Evolutionary conservation across 2,329 filamentous ascomycete species (phyloP), one percentile per base, ranked within the genome.

Genomic region (Penicillium aurantiogriseum): DNA sequence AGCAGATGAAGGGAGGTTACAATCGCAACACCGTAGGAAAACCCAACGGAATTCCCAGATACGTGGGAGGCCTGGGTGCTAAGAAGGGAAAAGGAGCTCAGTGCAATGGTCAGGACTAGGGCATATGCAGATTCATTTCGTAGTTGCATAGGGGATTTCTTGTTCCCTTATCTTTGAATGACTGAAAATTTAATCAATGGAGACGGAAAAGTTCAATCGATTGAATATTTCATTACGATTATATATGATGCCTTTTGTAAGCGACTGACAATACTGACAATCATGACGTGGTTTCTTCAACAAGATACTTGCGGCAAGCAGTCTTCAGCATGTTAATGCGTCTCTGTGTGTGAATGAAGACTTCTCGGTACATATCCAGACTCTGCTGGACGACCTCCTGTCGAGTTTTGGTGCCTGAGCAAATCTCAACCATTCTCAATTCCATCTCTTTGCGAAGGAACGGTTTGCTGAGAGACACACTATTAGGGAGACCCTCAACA

Each of bases 381-480:
- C 89, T 96, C 73, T 96, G 88, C 54, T 87, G 82, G 42, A 99
- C 83, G 46, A 99, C 90, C 21, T 85, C 83, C 53, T 84, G 82
- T 68, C 86, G 88, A 35, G 88, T 90, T 63, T 86, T 89, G 51
- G 85, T 86, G 27, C 94, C 94, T 58, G 93, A 92, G 76, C 94
- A 97, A 56, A 99, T 97, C 57, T 90, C 91, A 72, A 92, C 94
- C 93, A 99, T 97, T 73, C 92, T 91, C 60, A 91, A 78, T 76
- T 99, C 94, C 91, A 97, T 97, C 80, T 99, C 92, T 76, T 97
- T 97, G 56, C 94, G 88, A 59, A 99, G 79, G 71, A 97, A 97
- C 0, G 94, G 94, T 75, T 97, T 97, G 72, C 92, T 91, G 50
- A 99, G 83, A 69, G 92, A 97, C 43, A 75, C 73, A 46, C 74